Evolutionary conservation across 306 rosid species (phyloP), one percentile per base, ranked within the genome.

Genomic region (Cucumis melo): DNA sequence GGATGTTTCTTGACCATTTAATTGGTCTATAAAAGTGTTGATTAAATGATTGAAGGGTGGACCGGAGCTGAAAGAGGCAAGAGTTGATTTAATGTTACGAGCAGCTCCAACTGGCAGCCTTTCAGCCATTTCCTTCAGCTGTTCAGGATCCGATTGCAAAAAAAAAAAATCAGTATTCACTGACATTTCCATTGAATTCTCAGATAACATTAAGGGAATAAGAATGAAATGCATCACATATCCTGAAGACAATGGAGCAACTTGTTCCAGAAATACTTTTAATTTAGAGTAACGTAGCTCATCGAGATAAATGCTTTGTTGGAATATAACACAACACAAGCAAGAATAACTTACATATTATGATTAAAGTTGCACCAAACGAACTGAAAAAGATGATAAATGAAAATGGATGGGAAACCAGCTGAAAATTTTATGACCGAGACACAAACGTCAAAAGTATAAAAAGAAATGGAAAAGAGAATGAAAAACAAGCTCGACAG

Each of bases 51-150:
- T 90, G 80, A 84, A 84, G 76, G 88, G 50, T 41, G 88, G 86
- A 76, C 82, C 86, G 54, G 93, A 87, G 80, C 92, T 88, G 54
- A 90, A 79, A 54, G 96, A 92, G 80, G 93, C 67, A 79, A 86
- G 85, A 86, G 91, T 77, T 24, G 96, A 89, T 86, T 92, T 92
- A 73, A 86, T 83, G 79, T 76, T 94, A 78, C 91, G 89, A 23
- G 87, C 84, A 48, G 93, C 90, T 84, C 96, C 99, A 63, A 94
- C 89, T 72, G 99, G 99, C 73, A 92, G 88, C 86, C 95, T 84
- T 87, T 92, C 99, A 81, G 99, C 99, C 99, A 94, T 87, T 79
- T 92, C 97, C 86, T 94, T 94, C 87, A 92, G 88, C 99, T 94
- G 81, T 62, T 80, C 77, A 67, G 73, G 64, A 60, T 21, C 78